Conservation (phyloP, 805 yeast species). For the Yarrowia sp. region DNA sequence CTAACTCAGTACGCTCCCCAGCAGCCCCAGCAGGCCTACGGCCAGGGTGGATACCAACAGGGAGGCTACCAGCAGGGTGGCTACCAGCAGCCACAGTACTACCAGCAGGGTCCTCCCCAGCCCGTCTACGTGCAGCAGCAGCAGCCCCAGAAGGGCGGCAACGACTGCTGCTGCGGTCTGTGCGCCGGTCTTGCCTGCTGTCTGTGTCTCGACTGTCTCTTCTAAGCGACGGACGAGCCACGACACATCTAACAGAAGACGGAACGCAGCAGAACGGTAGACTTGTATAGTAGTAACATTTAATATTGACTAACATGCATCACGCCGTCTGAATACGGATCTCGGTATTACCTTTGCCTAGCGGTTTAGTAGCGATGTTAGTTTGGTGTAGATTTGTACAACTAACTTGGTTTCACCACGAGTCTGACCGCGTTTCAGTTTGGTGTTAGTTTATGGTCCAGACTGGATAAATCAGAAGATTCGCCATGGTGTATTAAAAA, state of each 20-base stretch:
- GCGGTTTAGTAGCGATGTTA: no score
- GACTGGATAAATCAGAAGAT: no score
- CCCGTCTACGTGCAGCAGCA: constrained; percentile 35
- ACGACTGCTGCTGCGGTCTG: constrained; percentile 37
- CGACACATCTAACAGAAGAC: background rate
- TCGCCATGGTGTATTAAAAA: no score
- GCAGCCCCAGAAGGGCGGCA: constrained; percentile 29
- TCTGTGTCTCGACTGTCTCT: constrained; percentile 36
- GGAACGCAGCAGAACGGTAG: background rate
- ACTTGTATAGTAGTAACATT: constrained; percentile 22
- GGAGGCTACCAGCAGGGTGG: constrained; percentile 21
- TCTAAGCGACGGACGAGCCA: constrained; percentile 1
- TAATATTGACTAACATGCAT: background rate
- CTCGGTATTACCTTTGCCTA: no score
- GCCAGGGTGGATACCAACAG: constrained; percentile 27
- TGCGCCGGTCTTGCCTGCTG: constrained; percentile 39
- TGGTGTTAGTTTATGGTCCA: no score
- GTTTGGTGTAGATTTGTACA: no score
- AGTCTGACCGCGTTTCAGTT: no score
- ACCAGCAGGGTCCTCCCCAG: constrained; percentile 34
- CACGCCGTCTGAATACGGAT: no score
- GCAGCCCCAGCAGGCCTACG: constrained; percentile 30
- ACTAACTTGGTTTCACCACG: no score
- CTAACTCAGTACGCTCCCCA: constrained; percentile 28
- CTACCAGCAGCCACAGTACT: constrained; percentile 27